phyloP scores from a whole-genome alignment of 495 filamentous ascomycete species.

The Cercophora sp. region DNA sequence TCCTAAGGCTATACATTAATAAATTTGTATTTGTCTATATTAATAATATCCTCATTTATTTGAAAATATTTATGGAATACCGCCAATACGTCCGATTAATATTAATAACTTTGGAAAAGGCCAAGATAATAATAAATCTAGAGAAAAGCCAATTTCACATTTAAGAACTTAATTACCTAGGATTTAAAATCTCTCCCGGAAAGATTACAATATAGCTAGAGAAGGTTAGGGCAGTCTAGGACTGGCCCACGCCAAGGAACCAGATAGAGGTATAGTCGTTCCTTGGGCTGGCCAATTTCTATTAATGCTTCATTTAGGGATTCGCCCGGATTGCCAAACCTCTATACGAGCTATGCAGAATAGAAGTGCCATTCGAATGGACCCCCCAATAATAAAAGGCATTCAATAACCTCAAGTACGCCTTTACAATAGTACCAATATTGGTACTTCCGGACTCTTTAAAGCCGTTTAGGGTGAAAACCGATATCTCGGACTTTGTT shows the following conservation, averaged over 20 bases:
- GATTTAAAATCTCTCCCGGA: background rate
- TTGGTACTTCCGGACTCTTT: too few relatives aligned
- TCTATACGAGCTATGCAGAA: too few relatives aligned
- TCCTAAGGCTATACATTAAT: conserved; percentile 23
- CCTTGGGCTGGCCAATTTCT: background rate
- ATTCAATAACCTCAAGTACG: too few relatives aligned
- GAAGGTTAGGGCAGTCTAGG: background rate
- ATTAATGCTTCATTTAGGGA: background rate
- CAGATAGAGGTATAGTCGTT: background rate
- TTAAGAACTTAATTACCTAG: background rate
- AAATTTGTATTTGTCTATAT: conserved; percentile 9
- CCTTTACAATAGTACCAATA: too few relatives aligned
- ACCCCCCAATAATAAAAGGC: too few relatives aligned
- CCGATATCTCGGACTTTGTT: too few relatives aligned
- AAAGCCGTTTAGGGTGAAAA: too few relatives aligned
- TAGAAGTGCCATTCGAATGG: too few relatives aligned
- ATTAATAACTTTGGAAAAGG: background rate
- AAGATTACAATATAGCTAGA: background rate
- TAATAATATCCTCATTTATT: background rate
- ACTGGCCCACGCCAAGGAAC: background rate
- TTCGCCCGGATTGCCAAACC: background rate
- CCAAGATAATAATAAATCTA: background rate
- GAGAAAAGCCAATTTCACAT: background rate
- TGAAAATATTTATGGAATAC: background rate
- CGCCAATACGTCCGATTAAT: background rate